These are phyloP conservation scores for Chalciporus piperatus DNA, from an alignment of 768 basidiomycete genomes.

Conservation along the genomic window DNA sequence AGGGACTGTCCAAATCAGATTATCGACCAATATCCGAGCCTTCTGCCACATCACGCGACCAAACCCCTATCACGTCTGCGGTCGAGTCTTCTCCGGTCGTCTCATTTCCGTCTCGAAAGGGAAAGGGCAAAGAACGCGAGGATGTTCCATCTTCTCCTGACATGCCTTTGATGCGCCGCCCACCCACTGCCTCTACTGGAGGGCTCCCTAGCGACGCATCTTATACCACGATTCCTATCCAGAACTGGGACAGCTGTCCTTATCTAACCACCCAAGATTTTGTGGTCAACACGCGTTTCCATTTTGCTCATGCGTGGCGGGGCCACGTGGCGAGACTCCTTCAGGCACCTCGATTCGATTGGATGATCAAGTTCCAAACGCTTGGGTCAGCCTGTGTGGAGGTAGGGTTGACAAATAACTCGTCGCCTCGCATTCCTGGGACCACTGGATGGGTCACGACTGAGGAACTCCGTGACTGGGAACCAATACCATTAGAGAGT, in stretches of 20 bases:
- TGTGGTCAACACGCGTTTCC: conserved; percentile 22
- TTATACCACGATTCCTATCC: conserved; percentile 13
- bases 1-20: conserved; percentile 18
- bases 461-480: conserved; percentile 15
- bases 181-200: background rate
- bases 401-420: background rate
- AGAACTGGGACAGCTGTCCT: conserved; percentile 16
- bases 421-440: conserved; percentile 5
- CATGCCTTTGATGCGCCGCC: background rate
- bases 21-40: conserved; percentile 12
- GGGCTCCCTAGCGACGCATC: conserved; percentile 8
- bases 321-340: conserved; percentile 14
- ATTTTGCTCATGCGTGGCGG: conserved; percentile 21
- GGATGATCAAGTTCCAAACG: background rate
- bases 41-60: background rate
- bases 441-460: conserved; percentile 9
- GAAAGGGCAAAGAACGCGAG: conserved; percentile 26
- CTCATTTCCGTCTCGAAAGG: background rate
- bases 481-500: conserved; percentile 5
- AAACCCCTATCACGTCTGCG: background rate
- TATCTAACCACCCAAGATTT: conserved; percentile 15
- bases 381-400: conserved; percentile 2
- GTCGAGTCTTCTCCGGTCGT: background rate
- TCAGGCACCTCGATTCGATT: conserved; percentile 7
- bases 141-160: background rate